Conservation (phyloP, 1,139 yeast genomes). For the Kodamaea anthophila region DNA sequence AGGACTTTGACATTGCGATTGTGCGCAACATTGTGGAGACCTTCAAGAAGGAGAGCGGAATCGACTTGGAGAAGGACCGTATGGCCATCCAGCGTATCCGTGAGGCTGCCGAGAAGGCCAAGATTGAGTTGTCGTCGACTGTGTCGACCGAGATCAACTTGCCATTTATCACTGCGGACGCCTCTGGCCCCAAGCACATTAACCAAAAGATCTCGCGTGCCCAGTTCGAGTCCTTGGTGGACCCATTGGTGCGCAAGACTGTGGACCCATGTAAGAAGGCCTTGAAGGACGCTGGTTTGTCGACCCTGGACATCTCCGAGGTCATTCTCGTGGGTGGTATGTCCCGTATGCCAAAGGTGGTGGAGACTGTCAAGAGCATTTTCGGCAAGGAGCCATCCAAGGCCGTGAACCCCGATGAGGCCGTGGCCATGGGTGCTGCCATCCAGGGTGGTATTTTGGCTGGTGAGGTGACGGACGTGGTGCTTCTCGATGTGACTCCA, state of each 20-base stretch:
- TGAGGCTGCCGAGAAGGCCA: constrained; percentile 99
- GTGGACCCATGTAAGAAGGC: constrained; percentile 98
- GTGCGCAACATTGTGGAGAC: constrained; percentile 86
- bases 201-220: constrained; percentile 90
- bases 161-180: constrained; percentile 95
- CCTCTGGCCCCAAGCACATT: constrained; percentile 97
- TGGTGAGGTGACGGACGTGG: constrained; percentile 96
- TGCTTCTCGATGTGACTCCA: constrained; percentile 94
- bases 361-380: constrained; percentile 88
- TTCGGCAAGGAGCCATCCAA: constrained; percentile 96
- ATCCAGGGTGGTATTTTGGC: constrained; percentile 98
- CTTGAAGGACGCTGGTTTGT: constrained; percentile 86
- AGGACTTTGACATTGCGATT: constrained; percentile 79
- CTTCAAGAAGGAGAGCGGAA: constrained; percentile 89
- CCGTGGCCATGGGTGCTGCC: constrained; percentile 99
- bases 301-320: constrained; percentile 85
- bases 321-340: constrained; percentile 99
- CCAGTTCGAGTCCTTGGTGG: constrained; percentile 89
- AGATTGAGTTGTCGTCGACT: constrained; percentile 94
- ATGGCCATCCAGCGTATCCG: constrained; percentile 99
- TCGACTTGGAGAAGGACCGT: constrained; percentile 86
- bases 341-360: constrained; percentile 99
- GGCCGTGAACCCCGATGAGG: constrained; percentile 99
- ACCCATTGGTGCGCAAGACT: constrained; percentile 85
- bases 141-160: constrained; percentile 90